Base-by-base conservation (phyloP, 2,329 filamentous ascomycete genomes). In the Lojkania enalia region DNA sequence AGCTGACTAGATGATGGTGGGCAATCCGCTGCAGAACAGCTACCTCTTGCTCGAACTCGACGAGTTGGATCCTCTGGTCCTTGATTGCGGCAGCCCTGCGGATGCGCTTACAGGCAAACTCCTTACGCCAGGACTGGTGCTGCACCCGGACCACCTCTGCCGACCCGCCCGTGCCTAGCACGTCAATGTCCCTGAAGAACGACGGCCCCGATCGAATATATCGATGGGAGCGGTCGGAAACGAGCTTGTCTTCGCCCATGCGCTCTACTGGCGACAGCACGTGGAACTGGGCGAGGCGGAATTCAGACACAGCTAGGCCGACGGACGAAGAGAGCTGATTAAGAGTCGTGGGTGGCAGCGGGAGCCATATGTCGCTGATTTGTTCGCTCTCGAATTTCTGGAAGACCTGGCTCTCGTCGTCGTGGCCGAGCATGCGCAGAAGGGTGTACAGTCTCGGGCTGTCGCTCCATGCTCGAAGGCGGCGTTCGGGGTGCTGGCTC, bases 381-480 rank as follows among this genome's bases (percentile, higher is more conserved):
- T 48, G 27, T 35, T 57, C 47, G 18, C 23, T 46, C 29, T 42
- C 46, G 39, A 58, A 53, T 13, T 21, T 41, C 12, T 41, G 27
- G 27, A 54, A 52, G 20, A 52, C 32, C 6, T 32, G 27, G 21
- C 44, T 36, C 15, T 55, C 45, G 16, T 48, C 35, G 20, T 49
- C 46, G 46, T 48, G 48, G 35, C 45, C 55, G 21, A 56, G 51
- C 48, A 58, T 56, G 20, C 52, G 50, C 18, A 58, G 39, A n/a
- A 58, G 46, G 9, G 47, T 49, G 41, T 54, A 58, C 11, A 50
- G 43, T 12, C 55, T 45, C 2, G 55, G 55, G 7, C 47, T 51
- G 1, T 48, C 38, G 44, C 32, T 42, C 55, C 55, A 56, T 44
- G 27, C 14, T 11, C 29, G 32, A 15, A 55, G 21, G 2, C 31